Conservation (phyloP, 768 basidiomycete species). For the Podaxis sp. region DNA sequence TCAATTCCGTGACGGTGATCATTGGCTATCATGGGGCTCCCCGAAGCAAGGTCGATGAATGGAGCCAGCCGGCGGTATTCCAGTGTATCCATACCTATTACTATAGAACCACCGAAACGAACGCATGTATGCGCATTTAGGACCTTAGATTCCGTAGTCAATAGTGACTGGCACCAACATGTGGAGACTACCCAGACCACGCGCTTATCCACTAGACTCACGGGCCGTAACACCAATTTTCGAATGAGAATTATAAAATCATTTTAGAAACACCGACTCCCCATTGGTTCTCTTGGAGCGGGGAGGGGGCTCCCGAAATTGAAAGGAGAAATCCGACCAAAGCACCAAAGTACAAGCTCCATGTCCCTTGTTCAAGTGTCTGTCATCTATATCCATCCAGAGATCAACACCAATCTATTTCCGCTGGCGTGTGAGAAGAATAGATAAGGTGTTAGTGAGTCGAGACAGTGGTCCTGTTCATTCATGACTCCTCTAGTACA, state of each 20-base stretch:
- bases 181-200: too few relatives aligned
- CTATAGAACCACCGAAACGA: too few relatives aligned
- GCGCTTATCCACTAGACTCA: too few relatives aligned
- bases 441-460: not conserved
- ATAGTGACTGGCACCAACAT: too few relatives aligned
- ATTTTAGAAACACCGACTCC: not conserved
- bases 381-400: not conserved
- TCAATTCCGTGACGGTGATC: not conserved
- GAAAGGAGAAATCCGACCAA: not conserved
- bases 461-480: not conserved
- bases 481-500: not conserved
- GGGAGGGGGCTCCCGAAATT: not conserved
- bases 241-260: not conserved
- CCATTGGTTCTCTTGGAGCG: not conserved
- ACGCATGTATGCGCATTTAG: too few relatives aligned
- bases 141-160: too few relatives aligned
- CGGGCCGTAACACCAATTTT: too few relatives aligned
- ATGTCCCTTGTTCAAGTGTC: not conserved
- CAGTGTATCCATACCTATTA: too few relatives aligned
- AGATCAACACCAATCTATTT: not conserved
- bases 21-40: too few relatives aligned
- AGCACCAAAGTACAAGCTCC: not conserved
- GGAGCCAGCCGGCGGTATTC: not conserved
- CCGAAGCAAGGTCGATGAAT: not conserved
- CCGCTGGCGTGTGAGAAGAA: not conserved